These are phyloP conservation scores for Hevea brasiliensis DNA, from an alignment of 345 rosid genomes.

Conservation along the genomic window DNA sequence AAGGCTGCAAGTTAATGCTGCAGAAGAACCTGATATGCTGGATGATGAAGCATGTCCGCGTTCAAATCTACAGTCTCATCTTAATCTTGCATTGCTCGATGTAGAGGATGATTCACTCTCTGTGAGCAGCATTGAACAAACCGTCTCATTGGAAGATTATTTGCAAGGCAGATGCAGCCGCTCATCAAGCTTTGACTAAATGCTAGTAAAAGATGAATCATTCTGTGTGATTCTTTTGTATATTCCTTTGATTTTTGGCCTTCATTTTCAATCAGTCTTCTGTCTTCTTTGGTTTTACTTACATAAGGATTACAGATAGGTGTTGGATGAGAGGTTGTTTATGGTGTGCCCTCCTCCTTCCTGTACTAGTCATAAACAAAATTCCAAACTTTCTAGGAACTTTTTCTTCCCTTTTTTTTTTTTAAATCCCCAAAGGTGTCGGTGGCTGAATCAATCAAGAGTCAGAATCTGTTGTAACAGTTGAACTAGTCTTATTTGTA, in stretches of 20 bases:
- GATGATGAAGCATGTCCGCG: constrained; percentile 20
- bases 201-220: constrained; percentile 1
- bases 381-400: neutral
- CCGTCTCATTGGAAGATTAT: constrained; percentile 44
- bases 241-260: neutral
- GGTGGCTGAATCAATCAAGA: constrained; percentile 26
- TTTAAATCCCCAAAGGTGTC: constrained; percentile 2
- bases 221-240: constrained; percentile 10
- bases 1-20: constrained; percentile 18
- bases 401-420: neutral
- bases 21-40: constrained; percentile 15
- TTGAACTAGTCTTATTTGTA: constrained; percentile 4
- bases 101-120: constrained; percentile 36
- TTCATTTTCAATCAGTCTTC: constrained; percentile 1
- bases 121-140: constrained; percentile 37
- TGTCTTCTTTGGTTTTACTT: neutral
- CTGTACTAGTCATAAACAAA: constrained; percentile 19
- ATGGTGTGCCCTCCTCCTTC: constrained; percentile 72
- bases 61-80: constrained; percentile 27
- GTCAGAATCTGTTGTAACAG: constrained; percentile 13
- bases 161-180: constrained; percentile 81
- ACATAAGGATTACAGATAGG: constrained; percentile 24
- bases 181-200: constrained; percentile 81
- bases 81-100: constrained; percentile 33
- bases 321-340: constrained; percentile 76